Base-by-base conservation (phyloP, 805 yeast genomes). In the Candida easanensis region DNA sequence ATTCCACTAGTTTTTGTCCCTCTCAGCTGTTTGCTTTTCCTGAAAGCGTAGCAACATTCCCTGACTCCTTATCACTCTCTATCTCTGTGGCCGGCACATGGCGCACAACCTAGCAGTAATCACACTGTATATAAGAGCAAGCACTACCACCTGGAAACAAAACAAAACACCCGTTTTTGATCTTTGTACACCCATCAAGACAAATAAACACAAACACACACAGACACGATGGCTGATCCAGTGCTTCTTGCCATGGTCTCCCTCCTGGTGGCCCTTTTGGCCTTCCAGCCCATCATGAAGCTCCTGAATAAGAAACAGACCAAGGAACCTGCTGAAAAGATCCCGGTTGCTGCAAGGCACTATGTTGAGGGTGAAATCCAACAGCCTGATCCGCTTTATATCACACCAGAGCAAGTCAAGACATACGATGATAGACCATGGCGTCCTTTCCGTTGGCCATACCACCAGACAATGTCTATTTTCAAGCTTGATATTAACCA, bases 391-490 rank as follows among this genome's bases (percentile, higher is more conserved):
- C 85, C 88, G 0, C 63, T 82, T 22, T 68, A 67, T 64, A 74
- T 83, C 39, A 81, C 85, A 0, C 85, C 86, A 2, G 88, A 83
- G 38, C 79, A 80, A 52, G 84, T 82, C 10, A 66, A 68, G 49
- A 73, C 71, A 19, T 80, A 81, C 55, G 87, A 83, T 52, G 89
- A 81, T 53, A 69, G 89, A 58, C 88, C 89, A 11, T 83, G 89
- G 89, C 70, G 89, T 63, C 88, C 88, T 8, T 83, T 83, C 64
- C 68, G 89, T 55, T 80, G 85, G 82, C 89, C 89, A 22, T 83
- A 83, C 56, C 88, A 82, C 61, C 89, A 83, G 62, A 83, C 88
- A 2, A 83, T 83, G 89, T 75, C 84, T 14, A 81, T 83, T 38
- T 82, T 73, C 66, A 80, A 78, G 57, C 69, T 83, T n/a, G 86